phyloP scores from a whole-genome alignment of 495 filamentous ascomycete genomes.

The Aspergillus biplanus region DNA sequence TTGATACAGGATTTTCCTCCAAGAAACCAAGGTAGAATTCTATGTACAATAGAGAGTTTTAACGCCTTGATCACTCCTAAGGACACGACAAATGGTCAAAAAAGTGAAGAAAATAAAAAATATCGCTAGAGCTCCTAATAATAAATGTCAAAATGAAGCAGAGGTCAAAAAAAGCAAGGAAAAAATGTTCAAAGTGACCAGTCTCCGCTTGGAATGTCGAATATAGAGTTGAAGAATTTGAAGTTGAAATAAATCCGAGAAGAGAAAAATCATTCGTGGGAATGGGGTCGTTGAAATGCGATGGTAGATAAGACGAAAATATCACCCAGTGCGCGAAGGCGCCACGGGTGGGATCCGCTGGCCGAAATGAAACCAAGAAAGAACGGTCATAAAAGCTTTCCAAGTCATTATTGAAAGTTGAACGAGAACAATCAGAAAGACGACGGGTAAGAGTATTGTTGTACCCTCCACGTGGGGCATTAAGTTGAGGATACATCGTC shows the following conservation, averaged over 20 bases:
- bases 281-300: constrained; percentile 12
- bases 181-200: background rate
- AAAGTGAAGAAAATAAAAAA: background rate
- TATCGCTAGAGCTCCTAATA: background rate
- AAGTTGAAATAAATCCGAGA: constrained; percentile 2
- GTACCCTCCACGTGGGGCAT: constrained; percentile 28
- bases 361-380: background rate
- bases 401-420: constrained; percentile 15
- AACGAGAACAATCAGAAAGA: constrained; percentile 5
- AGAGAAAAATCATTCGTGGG: constrained; percentile 8
- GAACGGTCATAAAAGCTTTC: constrained; percentile 20
- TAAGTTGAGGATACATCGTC: constrained; percentile 28
- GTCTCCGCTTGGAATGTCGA: background rate
- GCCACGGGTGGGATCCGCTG: background rate
- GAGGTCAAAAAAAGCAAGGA: background rate
- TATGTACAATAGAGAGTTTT: constrained; percentile 10
- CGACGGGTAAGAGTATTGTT: constrained; percentile 17
- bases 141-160: background rate
- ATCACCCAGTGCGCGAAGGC: constrained; percentile 4
- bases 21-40: background rate
- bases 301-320: constrained; percentile 11
- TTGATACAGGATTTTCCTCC: background rate
- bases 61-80: constrained; percentile 1
- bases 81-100: background rate
- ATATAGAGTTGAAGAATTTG: background rate